phyloP scores from a whole-genome alignment of 106 monocot species.

The Cymbidium sinense region DNA sequence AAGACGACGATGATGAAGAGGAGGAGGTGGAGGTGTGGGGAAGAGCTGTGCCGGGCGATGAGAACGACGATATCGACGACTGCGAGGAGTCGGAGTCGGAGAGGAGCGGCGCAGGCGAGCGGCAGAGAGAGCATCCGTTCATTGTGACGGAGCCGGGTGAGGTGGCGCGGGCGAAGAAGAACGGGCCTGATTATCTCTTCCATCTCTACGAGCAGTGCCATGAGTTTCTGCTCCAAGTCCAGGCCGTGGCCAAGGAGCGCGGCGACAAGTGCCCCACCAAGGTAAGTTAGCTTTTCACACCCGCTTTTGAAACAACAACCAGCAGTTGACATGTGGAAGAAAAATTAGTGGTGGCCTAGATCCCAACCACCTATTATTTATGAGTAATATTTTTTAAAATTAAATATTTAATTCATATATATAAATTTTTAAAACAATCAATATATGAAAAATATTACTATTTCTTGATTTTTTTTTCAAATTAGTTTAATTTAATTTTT shows the following conservation, averaged over 20 bases:
- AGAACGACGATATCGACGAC: constrained; percentile 20
- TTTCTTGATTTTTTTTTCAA: too few relatives aligned
- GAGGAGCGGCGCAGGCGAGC: constrained; percentile 24
- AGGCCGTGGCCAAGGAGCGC: constrained; percentile 56
- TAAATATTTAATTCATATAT: too few relatives aligned
- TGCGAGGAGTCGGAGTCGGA: constrained; percentile 23
- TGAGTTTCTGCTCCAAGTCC: constrained; percentile 72
- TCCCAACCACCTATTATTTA: too few relatives aligned
- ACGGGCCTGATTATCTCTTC: constrained; percentile 91
- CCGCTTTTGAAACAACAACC: not conserved
- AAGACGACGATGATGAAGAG: not conserved
- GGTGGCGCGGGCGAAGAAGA: constrained; percentile 97
- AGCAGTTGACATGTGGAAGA: not conserved
- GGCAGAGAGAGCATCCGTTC: constrained; percentile 96
- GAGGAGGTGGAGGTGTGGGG: constrained; percentile 10
- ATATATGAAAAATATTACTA: too few relatives aligned
- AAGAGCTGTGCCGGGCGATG: constrained; percentile 14
- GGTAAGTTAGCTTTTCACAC: constrained; percentile 18
- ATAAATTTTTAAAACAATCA: too few relatives aligned
- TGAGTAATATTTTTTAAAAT: too few relatives aligned
- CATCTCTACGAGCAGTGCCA: constrained; percentile 94
- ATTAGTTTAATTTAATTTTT: too few relatives aligned
- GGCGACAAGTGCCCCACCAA: constrained; percentile 98
- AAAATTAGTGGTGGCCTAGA: not conserved
- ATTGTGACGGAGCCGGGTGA: constrained; percentile 98